These are phyloP conservation scores for Pleurotus salmoneostramineus DNA, from an alignment of 768 basidiomycete species.

Conservation along the genomic window DNA sequence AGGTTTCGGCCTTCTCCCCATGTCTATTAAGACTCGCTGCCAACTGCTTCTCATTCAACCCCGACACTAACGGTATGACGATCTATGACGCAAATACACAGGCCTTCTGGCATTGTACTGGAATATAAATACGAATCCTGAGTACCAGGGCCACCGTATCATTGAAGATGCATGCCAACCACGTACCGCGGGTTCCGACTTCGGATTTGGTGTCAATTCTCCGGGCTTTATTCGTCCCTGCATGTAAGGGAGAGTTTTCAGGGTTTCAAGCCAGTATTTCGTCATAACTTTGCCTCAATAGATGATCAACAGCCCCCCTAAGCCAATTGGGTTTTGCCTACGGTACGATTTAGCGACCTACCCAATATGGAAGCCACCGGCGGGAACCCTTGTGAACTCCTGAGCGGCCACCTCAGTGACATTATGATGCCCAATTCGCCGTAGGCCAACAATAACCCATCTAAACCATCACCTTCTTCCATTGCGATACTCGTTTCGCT, in stretches of 20 bases:
- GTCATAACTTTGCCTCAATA: slow-evolving; percentile 1
- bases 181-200: slow-evolving; percentile 15
- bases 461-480: neutral
- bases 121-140: neutral
- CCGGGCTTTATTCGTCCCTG: slow-evolving; percentile 9
- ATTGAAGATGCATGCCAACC: slow-evolving; percentile 3
- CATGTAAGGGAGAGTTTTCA: neutral
- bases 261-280: slow-evolving; percentile 4
- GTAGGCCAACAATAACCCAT: neutral
- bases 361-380: slow-evolving; percentile 7
- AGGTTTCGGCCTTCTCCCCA: no score
- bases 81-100: neutral
- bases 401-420: neutral
- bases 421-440: neutral
- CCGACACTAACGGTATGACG: neutral
- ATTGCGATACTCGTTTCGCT: no score
- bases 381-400: slow-evolving; percentile 3
- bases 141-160: neutral
- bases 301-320: neutral
- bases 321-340: slow-evolving; percentile 4
- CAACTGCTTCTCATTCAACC: neutral
- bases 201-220: slow-evolving; percentile 13
- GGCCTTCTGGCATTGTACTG: neutral
- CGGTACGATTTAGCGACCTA: slow-evolving; percentile 7
- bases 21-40: no score